Evolutionary conservation across 331 rosid genomes (phyloP).

Genomic region (Malus hybrid): DNA sequence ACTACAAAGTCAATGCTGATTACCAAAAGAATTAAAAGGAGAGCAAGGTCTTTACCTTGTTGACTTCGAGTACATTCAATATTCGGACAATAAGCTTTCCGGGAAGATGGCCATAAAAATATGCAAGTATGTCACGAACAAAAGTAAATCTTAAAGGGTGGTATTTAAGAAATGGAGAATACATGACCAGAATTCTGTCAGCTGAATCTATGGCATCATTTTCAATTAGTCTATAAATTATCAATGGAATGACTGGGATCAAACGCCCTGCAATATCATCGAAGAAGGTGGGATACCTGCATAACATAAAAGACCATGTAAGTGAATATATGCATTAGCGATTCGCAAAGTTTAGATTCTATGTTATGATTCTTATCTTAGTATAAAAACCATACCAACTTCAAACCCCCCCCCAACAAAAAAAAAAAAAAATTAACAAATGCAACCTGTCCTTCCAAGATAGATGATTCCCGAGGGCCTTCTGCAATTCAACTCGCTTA

Average conservation of each 20-base stretch:
- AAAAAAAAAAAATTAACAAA: neutral
- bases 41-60: constrained; percentile 50
- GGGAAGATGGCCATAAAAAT: constrained; percentile 90
- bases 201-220: constrained; percentile 84
- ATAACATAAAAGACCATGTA: constrained; percentile 2
- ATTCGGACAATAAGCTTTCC: constrained; percentile 78
- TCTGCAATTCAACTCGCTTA: constrained; percentile 77
- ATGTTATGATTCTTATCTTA: neutral
- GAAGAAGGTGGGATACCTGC: constrained; percentile 87
- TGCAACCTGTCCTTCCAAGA: constrained; percentile 88
- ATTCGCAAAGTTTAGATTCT: neutral
- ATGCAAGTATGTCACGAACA: constrained; percentile 96
- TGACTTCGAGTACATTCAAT: constrained; percentile 64
- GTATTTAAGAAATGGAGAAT: constrained; percentile 57
- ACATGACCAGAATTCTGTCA: constrained; percentile 61
- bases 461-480: constrained; percentile 95
- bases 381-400: constrained; percentile 1
- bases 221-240: constrained; percentile 85
- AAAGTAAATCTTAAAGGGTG: constrained; percentile 87
- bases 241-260: constrained; percentile 90
- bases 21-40: constrained; percentile 10
- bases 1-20: neutral
- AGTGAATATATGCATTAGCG: constrained; percentile 3
- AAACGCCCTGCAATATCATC: constrained; percentile 93
- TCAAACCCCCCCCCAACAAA: neutral